Base-by-base conservation (phyloP, 805 yeast genomes). In the Spathaspora gorwiae region DNA sequence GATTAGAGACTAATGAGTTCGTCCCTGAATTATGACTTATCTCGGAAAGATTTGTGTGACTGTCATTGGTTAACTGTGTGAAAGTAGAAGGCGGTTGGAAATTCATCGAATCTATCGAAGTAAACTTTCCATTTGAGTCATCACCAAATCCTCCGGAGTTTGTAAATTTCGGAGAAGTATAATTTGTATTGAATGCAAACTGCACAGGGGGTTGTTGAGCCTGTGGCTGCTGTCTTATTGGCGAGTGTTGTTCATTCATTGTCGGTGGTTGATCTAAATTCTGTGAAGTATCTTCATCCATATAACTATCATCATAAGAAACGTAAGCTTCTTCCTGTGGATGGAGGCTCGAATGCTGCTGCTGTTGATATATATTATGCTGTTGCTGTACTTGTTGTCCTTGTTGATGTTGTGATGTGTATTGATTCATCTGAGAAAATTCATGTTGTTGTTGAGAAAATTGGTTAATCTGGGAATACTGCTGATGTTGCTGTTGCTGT, bases 11-110 rank as follows among this genome's bases (percentile, higher is more conserved):
- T 31, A 49, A 39, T 26, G 41, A 63, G 57, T 58, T 57, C 11
- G 59, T 39, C 30, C 51, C 44, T 7, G 64, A 57, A 43, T 56
- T 57, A 13, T 41, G 39, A 46, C 68, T 64, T 29, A 62, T 58
- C 24, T 68, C 74, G 5, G 71, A 64, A 37, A 71, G 54, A 47
- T 71, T 69, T 9, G 74, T 66, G 45, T 59, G 67, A 50, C 73
- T 66, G 46, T 56, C 55, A 51, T 71, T 71, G 51, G 62, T 64
- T 49, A 71, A 56, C 44, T 66, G 68, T 12, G 75, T 70, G 52
- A 71, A 70, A n/a, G 50, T 48, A 6, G 64, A 54, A 1, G 75
- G 75, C 4, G 76, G 76, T 43, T 62, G 65, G 50, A 70, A 71
- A 35, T 47, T 51, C 34, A 56, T 55, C 37, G 67, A 61, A 47